Percentiles rank a stretch among this genome's conserved stretches.
Evolutionary conservation across 192 early-diverging fungal genomes (phyloP).

Genomic region (Linnemannia exigua): DNA sequence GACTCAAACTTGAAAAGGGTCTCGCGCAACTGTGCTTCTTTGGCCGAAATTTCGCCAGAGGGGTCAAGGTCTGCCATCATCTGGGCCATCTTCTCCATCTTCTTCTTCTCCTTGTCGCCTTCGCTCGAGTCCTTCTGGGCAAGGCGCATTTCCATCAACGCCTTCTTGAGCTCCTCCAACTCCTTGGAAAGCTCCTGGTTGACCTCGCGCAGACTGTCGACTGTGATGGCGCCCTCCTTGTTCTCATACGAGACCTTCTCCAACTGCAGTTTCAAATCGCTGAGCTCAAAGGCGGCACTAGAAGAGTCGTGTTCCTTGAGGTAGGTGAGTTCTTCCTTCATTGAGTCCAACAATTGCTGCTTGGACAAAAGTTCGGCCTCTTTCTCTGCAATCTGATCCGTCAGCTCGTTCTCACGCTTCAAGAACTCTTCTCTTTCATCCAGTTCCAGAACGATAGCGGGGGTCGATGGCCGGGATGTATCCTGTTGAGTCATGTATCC

Average conservation of each 20-base stretch:
- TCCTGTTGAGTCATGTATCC: conserved; percentile 65
- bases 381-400: conserved; percentile 93
- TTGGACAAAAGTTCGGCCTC: conserved; percentile 83
- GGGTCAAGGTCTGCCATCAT: conserved; percentile 89
- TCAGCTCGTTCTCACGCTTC: conserved; percentile 95
- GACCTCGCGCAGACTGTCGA: conserved; percentile 90
- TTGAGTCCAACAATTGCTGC: conserved; percentile 67
- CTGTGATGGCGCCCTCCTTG: conserved; percentile 90
- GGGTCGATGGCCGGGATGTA: conserved; percentile 78
- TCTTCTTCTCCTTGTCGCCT: conserved; percentile 84
- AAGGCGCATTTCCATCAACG: conserved; percentile 65
- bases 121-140: conserved; percentile 65
- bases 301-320: conserved; percentile 75
- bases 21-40: conserved; percentile 82
- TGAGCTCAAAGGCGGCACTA: conserved; percentile 69
- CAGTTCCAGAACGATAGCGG: conserved; percentile 80
- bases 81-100: conserved; percentile 86
- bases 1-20: conserved; percentile 77
- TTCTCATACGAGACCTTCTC: conserved; percentile 91
- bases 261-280: conserved; percentile 85
- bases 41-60: conserved; percentile 78
- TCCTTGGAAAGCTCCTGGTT: conserved; percentile 83
- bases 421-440: conserved; percentile 98
- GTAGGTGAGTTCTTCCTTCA: conserved; percentile 82
- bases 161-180: conserved; percentile 82